Conservation (phyloP, 2,329 filamentous ascomycete genomes). For the Apiospora saccharicola region DNA sequence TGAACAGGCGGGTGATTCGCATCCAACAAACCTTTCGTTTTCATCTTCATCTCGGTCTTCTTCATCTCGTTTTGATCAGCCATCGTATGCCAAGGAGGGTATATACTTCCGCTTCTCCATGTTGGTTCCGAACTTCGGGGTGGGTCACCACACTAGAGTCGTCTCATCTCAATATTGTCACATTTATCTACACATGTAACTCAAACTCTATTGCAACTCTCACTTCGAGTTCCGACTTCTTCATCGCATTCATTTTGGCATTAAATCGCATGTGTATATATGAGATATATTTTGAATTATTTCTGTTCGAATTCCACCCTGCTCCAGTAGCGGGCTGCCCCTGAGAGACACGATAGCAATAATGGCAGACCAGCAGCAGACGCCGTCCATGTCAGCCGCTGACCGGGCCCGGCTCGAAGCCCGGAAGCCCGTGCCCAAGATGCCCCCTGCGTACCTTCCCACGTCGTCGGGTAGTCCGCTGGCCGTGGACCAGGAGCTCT, state of each 20-base stretch:
- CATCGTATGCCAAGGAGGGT: not conserved
- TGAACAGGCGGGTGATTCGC: slow-evolving; percentile 16
- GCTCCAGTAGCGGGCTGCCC: not conserved
- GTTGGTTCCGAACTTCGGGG: slow-evolving; percentile 21
- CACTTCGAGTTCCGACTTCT: not conserved
- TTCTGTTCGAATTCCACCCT: not conserved
- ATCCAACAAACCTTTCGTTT: slow-evolving; percentile 21
- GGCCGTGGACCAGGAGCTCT: slow-evolving; percentile 54
- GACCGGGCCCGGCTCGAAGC: slow-evolving; percentile 47
- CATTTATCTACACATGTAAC: not conserved
- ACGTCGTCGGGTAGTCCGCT: slow-evolving; percentile 51
- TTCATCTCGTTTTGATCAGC: not conserved
- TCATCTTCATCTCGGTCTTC: not conserved
- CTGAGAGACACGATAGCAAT: not conserved
- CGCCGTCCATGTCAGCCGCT: not conserved
- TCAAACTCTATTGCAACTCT: not conserved
- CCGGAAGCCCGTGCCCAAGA: slow-evolving; percentile 54
- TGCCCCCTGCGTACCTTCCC: slow-evolving; percentile 58
- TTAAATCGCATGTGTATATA: not conserved
- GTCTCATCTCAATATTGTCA: slow-evolving; percentile 9
- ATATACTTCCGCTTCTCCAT: slow-evolving; percentile 17
- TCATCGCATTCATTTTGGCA: not conserved
- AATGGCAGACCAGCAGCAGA: slow-evolving; percentile 3
- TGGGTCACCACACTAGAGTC: slow-evolving; percentile 16
- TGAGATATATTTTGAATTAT: not conserved